Base-by-base conservation (phyloP, 2,329 filamentous ascomycete genomes). In the Kalmusia sp. region DNA sequence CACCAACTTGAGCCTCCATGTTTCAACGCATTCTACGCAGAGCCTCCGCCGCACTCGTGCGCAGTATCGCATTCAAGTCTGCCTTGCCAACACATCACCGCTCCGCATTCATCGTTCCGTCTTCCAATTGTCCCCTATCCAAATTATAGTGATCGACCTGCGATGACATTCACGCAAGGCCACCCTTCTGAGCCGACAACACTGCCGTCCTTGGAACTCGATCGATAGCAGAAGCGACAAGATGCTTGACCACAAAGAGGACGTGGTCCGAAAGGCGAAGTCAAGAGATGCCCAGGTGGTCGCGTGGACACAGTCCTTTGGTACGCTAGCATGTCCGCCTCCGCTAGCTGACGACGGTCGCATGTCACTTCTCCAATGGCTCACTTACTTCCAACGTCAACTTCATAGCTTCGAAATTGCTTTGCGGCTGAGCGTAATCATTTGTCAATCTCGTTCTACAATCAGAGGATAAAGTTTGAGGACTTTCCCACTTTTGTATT, bases 1-100 rank as follows among this genome's bases (percentile, higher is more conserved):
- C 43, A 46, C 43, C 31, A 46, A 46, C 43, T 34, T 34, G 30
- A 46, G 28, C 41, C 41, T 45, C 41, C 41, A 24, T 34, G 41
- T 45, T 45, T 45, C 41, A 45, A 24, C 17, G 25, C 30, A 35
- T 8, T 19, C 6, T 17, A 24, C 19, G 31, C 14, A 27, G 30
- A 35, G 43, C n/a, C 43, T 46, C 43, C 22, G 22, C 43, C 43
- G 31, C 43, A 12, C 28, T n/a, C 41, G 41, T 45, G 41, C 41
- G 28, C 11, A 24, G 8, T 24, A 14, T 22, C 12, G 11, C 12
- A 31, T 30, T 24, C 12, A 15, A 45, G 19, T 45, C 43, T 35
- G 43, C 43, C 31, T 45, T 31, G 41, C 39, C 25, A 40, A 40
- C 12, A n/a, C 38, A 17, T 6, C n/a, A n/a, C n/a, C n/a, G n/a